Base-by-base conservation (phyloP, 2,329 filamentous ascomycete genomes). In the Rhynchosporium graminicola region DNA sequence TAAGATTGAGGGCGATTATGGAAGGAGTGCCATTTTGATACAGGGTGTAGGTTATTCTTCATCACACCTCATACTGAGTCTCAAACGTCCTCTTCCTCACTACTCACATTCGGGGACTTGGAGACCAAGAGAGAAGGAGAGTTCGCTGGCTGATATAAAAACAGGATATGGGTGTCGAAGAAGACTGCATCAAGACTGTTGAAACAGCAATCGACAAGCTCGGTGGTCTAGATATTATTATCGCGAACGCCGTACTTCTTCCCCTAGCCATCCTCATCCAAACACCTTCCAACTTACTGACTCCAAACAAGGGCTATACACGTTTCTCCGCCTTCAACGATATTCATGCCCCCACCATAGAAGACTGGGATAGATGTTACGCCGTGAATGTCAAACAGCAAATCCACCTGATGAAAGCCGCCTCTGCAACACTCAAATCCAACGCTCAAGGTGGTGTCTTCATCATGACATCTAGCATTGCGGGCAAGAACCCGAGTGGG, bases 361-460 rank as follows among this genome's bases (percentile, higher is more conserved):
- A 63, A 52, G 65, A 74, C 52, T 73, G 70, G 70, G 66, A 70
- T 36, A 67, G 52, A 48, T 87, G 84, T 76, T 88, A 82, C 81
- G 77, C 80, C 7, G 80, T 84, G 45, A 89, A 90, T 68, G 85
- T 88, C 50, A 83, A 83, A 72, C 78, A 79, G 36, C 79, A 81
- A 47, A 63, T 81, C 57, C 75, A 79, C 64, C 78, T 88, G 40
- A 78, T 88, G 69, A 80, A 82, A 61, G 81, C 80, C 51, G 86
- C 85, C 10, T 73, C 81, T 45, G 79, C 84, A 1, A 85, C 80
- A 0, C 87, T 89, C 68, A 82, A 84, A 48, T 74, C 77, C 0
- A 89, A 89, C 66, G 76, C 80, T 0, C 85, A 89, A 3, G 87
- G 87, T 12, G 87, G 87, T 15, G 80, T 80, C 1, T 82, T 88